Percentiles rank a stretch among this genome's conserved stretches.
Conservation (phyloP, 306 rosid species). For the Prunus padus region DNA sequence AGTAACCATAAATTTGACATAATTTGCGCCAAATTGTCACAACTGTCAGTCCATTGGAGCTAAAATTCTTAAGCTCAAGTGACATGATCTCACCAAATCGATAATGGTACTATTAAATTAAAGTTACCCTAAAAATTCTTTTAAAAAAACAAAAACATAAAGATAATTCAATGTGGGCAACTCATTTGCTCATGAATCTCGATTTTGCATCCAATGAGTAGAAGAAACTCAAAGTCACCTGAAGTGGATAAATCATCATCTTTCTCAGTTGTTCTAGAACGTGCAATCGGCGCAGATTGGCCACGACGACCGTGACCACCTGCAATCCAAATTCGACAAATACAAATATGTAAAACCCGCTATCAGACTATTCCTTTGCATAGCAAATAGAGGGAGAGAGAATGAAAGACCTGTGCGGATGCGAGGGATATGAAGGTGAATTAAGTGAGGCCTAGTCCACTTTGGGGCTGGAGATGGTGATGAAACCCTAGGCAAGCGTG, state of each 20-base stretch:
- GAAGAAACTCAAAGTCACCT: slow-evolving; percentile 37
- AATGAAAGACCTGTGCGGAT: slow-evolving; percentile 41
- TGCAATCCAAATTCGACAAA: slow-evolving; percentile 30
- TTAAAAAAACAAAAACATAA: not conserved
- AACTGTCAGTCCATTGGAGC: not conserved
- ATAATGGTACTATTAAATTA: not conserved
- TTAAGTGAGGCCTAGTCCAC: slow-evolving; percentile 24
- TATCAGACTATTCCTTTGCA: not conserved
- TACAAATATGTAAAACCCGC: slow-evolving; percentile 8
- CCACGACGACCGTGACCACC: slow-evolving; percentile 40
- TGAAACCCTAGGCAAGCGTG: slow-evolving; percentile 29
- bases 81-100: not conserved
- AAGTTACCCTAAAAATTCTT: not conserved
- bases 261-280: slow-evolving; percentile 51
- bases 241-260: slow-evolving; percentile 43
- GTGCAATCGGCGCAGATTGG: slow-evolving; percentile 32
- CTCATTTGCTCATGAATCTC: not conserved
- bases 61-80: not conserved
- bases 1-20: not conserved
- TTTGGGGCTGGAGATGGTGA: slow-evolving; percentile 34
- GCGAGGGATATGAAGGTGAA: slow-evolving; percentile 29
- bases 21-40: not conserved
- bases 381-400: slow-evolving; percentile 2
- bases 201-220: not conserved
- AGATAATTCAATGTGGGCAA: not conserved